Conservation (phyloP, 352 stramenopile genomes). For the Globisporangium megalacanthum region DNA sequence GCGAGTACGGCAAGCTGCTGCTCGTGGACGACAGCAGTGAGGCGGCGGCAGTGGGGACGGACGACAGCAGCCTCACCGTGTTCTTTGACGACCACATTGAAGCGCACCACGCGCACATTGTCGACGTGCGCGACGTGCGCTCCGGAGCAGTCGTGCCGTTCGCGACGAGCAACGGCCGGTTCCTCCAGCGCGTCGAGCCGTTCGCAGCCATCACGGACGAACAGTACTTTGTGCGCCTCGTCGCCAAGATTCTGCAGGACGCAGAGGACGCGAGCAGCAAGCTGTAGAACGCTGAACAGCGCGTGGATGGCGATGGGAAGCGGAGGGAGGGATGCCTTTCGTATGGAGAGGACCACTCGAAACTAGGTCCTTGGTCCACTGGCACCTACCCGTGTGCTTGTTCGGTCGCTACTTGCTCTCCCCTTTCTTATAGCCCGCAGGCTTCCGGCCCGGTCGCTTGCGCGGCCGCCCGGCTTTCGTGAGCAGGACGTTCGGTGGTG, state of each 20-base stretch:
- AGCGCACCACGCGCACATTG: constrained; percentile 66
- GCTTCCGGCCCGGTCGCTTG: constrained; percentile 58
- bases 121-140: constrained; percentile 59
- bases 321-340: too few species aligned
- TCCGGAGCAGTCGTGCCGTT: constrained; percentile 54
- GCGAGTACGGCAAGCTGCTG: constrained; percentile 75
- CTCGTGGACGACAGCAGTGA: constrained; percentile 26
- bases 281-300: background rate
- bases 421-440: constrained; percentile 12
- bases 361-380: too few species aligned
- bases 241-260: constrained; percentile 24
- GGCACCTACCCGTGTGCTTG: too few species aligned
- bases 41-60: background rate
- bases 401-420: constrained; percentile 3
- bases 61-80: constrained; percentile 21
- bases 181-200: constrained; percentile 70
- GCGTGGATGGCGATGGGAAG: too few species aligned
- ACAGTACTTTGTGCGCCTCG: constrained; percentile 66
- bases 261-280: constrained; percentile 4
- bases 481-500: constrained; percentile 13
- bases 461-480: constrained; percentile 38
- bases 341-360: too few species aligned
- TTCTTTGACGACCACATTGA: constrained; percentile 86
- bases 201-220: constrained; percentile 74
- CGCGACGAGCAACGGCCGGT: constrained; percentile 37